Evolutionary conservation across 208 protist species (phyloP), one percentile per base, ranked within the genome.

Genomic region (Leishmania braziliensis): DNA sequence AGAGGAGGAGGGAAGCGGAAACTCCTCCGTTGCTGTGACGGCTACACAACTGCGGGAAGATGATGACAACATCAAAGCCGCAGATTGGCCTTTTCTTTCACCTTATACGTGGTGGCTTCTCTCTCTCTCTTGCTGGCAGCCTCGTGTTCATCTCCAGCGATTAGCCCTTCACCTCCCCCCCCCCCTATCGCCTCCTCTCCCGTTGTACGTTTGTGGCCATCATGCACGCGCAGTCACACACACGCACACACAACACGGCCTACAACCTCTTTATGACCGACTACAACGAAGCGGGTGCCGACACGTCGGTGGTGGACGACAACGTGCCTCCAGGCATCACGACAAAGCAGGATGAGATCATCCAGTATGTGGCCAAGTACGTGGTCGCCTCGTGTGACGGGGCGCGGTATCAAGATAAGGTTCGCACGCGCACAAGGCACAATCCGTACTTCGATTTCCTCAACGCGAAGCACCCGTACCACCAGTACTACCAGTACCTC

Each of bases 401-500:
- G 8, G 90, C 92, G 10, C 86, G 89, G 8, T 95, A 93, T 71
- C 91, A 97, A 54, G 81, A 94, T 51, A 89, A 93, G 68, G 82
- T 97, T 3, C 83, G 87, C 58, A 83, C 84, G 9, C 84, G 85
- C 62, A 97, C 93, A 33, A 81, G 86, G 73, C 87, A 91, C 84
- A 97, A 97, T 75, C 80, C 86, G 18, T 92, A 95, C 81, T 97
- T 97, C 79, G 86, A 78, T 77, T 97, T 97, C 79, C 66, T 97
- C 56, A 78, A 92, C 36, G 75, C 85, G 3, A 66, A 87, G 18
- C 90, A 95, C 76, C 84, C 87, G 23, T 95, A 94, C 48, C 82
- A 97, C 85, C 73, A 77, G 46, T 95, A 95, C 82, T 97, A 95
- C 77, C 86, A 91, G 58, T 95, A 94, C 79, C 80, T 96, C 46